Percentiles rank a stretch among this genome's conserved stretches.
Evolutionary conservation across 495 filamentous ascomycete genomes (phyloP).

Genomic region (Acidomyces sp.): DNA sequence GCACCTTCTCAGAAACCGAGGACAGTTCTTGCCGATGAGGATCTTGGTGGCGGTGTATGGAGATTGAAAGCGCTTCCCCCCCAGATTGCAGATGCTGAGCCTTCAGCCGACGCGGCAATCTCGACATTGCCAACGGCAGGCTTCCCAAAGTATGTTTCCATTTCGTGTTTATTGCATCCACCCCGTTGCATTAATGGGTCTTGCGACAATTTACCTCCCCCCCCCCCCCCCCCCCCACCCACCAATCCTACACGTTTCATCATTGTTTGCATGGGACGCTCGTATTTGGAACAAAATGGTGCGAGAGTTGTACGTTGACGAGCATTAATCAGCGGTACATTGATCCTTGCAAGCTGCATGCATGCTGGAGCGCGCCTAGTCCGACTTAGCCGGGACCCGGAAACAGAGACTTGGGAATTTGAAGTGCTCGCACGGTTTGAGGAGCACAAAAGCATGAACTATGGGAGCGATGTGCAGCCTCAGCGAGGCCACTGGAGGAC

Average conservation of each 20-base stretch:
- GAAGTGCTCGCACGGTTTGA: constrained; percentile 60
- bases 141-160: too few species aligned
- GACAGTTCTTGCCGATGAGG: constrained; percentile 45
- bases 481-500: constrained; percentile 3
- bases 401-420: constrained; percentile 43
- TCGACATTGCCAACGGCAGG: too few species aligned
- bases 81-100: too few species aligned
- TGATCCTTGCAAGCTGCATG: constrained; percentile 85
- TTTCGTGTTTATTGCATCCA: too few species aligned
- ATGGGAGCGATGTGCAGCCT: constrained; percentile 65
- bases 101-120: too few species aligned
- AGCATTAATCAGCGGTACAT: constrained; percentile 20
- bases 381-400: constrained; percentile 30
- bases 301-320: not conserved
- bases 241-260: too few species aligned
- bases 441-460: constrained; percentile 92
- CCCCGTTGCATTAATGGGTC: too few species aligned
- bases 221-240: too few species aligned
- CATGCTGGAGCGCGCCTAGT: constrained; percentile 69
- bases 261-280: too few species aligned
- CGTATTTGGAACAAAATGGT: too few species aligned
- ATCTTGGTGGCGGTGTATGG: constrained; percentile 85
- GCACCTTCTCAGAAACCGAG: constrained; percentile 14
- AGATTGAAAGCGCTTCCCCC: constrained; percentile 61
- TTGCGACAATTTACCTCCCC: too few species aligned